A percentile compares a stretch with the other conserved stretches of the same genome.
These are phyloP conservation scores for Beauveria sp. DNA, from an alignment of 2,329 filamentous ascomycete genomes.

Conservation along the genomic window DNA sequence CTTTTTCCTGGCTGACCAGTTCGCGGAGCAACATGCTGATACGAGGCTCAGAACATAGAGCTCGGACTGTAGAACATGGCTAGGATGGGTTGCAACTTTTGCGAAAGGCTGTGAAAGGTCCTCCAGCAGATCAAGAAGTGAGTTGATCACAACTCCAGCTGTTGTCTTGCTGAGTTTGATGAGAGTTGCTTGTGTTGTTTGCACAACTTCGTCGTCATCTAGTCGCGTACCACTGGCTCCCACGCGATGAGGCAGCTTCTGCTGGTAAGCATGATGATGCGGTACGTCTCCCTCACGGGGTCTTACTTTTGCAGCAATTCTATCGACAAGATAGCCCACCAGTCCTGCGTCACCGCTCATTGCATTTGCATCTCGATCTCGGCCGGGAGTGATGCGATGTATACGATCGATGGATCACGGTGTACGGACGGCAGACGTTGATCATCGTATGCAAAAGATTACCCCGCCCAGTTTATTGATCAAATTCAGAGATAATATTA, in stretches of 20 bases:
- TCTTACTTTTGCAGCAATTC: slow-evolving; percentile 50
- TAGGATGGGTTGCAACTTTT: slow-evolving; percentile 42
- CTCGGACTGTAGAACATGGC: slow-evolving; percentile 56
- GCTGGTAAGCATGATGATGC: background rate
- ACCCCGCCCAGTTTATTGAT: no score
- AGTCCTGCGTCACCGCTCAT: slow-evolving; percentile 51
- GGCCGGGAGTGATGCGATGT: no score
- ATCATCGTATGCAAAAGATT: no score
- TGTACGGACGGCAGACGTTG: background rate
- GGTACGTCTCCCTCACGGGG: background rate
- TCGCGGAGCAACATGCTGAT: slow-evolving; percentile 56
- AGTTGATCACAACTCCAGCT: slow-evolving; percentile 47
- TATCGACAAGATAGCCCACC: slow-evolving; percentile 50
- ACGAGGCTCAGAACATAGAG: slow-evolving; percentile 55
- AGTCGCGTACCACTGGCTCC: slow-evolving; percentile 50
- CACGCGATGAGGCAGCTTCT: slow-evolving; percentile 55
- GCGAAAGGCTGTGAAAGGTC: slow-evolving; percentile 49
- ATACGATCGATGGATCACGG: background rate
- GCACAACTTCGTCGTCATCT: slow-evolving; percentile 52
- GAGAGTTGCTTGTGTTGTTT: slow-evolving; percentile 53
- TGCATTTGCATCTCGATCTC: slow-evolving; percentile 8
- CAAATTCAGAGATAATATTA: no score
- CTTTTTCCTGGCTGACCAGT: slow-evolving; percentile 40
- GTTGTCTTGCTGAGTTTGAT: slow-evolving; percentile 50
- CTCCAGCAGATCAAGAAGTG: slow-evolving; percentile 50